Base-by-base conservation (phyloP, 352 stramenopile species). In the Phytophthora pini region DNA sequence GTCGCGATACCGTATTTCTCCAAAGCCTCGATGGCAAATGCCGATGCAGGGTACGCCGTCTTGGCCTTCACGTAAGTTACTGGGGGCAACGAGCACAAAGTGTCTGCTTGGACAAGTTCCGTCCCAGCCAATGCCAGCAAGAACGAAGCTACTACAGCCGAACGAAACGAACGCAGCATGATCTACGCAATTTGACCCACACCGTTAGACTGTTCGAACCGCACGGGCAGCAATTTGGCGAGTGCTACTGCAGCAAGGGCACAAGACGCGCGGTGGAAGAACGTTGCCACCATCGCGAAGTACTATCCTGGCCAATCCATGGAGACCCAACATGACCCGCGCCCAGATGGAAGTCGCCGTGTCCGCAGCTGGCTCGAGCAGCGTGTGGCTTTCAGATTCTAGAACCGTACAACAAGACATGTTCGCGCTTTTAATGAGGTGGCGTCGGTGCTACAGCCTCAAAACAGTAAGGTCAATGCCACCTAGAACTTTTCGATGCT, bases 1-100 rank as follows among this genome's bases (percentile, higher is more conserved):
- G 82, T 88, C 10, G 84, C 79, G 47, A 90, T 77, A 26, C 69
- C 68, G 49, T 82, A 65, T 39, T 79, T 82, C 47, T 89, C 78
- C 17, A 92, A 43, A 22, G 76, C 72, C 10, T 80, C 48, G 22
- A 93, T 63, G 20, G 84, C 84, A 47, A 76, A 81, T 9, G 65
- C 59, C 4, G 77, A 70, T 4, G 80, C 76, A 15, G 82, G 77
- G 63, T 88, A 77, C 20, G 59, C 24, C 2, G 40, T 51, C 50
- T 86, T 88, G 56, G 83, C 83, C 12, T 60, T 56, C 11, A 68
- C 26, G 58, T 90, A 88, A 13, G 72, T 77, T 32, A 57, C 38
- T 0, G 81, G 79, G 11, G 75, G 55, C 7, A 89, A 60, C 0
- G 82, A 87, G 56, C 77, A 89, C 43, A 90, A 74, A 31, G 65